These are phyloP conservation scores for Rhodosorus marinus DNA, from an alignment of 23 red algal species.

Conservation along the genomic window DNA sequence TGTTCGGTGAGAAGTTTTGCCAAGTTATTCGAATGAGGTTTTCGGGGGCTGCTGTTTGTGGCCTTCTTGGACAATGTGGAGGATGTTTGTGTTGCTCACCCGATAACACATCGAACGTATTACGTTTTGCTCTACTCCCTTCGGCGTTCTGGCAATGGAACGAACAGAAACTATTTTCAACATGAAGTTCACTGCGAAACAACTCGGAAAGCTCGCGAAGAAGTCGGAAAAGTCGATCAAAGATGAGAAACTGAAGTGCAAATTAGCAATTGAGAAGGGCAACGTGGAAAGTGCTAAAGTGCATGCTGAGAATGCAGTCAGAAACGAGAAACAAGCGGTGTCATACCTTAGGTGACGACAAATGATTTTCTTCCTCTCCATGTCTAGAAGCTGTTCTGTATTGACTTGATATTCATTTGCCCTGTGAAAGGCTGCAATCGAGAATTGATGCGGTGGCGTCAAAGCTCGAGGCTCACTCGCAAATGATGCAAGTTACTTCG, in stretches of 20 bases:
- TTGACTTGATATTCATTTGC: too few relatives aligned
- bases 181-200: constrained; percentile 82
- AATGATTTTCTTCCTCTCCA: too few relatives aligned
- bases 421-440: constrained; percentile 51
- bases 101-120: background rate
- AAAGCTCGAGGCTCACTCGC: constrained; percentile 65
- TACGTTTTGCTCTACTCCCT: constrained; percentile 44
- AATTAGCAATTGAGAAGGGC: constrained; percentile 51
- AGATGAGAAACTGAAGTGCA: constrained; percentile 52
- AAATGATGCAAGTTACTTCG: constrained; percentile 34
- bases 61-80: too few relatives aligned
- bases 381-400: too few relatives aligned
- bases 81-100: too few relatives aligned
- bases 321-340: constrained; percentile 44
- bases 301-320: constrained; percentile 85
- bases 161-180: constrained; percentile 83
- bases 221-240: constrained; percentile 54
- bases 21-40: too few relatives aligned
- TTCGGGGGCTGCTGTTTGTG: too few relatives aligned
- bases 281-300: constrained; percentile 81
- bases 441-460: constrained; percentile 75
- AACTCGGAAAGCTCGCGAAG: constrained; percentile 40
- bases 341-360: constrained; percentile 69
- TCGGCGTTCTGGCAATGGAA: constrained; percentile 39
- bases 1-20: too few relatives aligned